Percentiles rank a stretch among this genome's conserved stretches.
Evolutionary conservation across 352 stramenopile genomes (phyloP).

Genomic region (Phytophthora foliorum): DNA sequence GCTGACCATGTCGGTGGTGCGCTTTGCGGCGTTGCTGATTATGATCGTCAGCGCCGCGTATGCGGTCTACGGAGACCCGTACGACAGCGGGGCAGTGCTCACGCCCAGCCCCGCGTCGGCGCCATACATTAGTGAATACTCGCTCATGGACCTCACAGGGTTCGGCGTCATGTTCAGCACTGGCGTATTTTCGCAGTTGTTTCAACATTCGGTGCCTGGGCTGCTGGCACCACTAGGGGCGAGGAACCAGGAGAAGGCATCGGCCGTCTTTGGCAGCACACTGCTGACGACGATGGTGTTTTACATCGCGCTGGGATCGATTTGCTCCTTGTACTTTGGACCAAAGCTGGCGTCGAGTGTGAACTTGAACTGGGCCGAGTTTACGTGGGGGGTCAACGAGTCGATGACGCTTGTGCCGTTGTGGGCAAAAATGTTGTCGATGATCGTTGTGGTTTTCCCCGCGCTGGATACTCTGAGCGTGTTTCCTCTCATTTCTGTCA

Average conservation of each 20-base stretch:
- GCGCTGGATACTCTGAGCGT: slow-evolving; percentile 92
- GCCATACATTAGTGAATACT: slow-evolving; percentile 71
- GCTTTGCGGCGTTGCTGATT: slow-evolving; percentile 90
- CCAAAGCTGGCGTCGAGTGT: slow-evolving; percentile 80
- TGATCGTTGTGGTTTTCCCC: slow-evolving; percentile 91
- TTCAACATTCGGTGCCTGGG: slow-evolving; percentile 92
- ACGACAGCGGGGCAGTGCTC: slow-evolving; percentile 55
- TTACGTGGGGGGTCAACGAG: slow-evolving; percentile 83
- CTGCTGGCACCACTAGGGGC: slow-evolving; percentile 78
- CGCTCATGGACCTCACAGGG: slow-evolving; percentile 71
- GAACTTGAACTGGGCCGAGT: slow-evolving; percentile 93
- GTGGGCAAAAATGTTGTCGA: slow-evolving; percentile 73
- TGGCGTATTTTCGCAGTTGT: slow-evolving; percentile 91
- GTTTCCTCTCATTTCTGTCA: slow-evolving; percentile 94
- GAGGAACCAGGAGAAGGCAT: slow-evolving; percentile 68
- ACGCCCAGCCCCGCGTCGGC: slow-evolving; percentile 3
- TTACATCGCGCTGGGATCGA: slow-evolving; percentile 84
- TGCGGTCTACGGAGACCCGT: slow-evolving; percentile 76
- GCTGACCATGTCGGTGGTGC: slow-evolving; percentile 87
- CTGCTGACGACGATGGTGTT: slow-evolving; percentile 87
- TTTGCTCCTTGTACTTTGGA: slow-evolving; percentile 90
- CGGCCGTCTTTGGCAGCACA: slow-evolving; percentile 78
- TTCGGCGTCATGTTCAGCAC: slow-evolving; percentile 94
- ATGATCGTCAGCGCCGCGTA: slow-evolving; percentile 89
- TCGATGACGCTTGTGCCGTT: slow-evolving; percentile 55